Evolutionary conservation across 1,284 basidiomycete genomes (phyloP).

Genomic region (Ganoderma sinense): DNA sequence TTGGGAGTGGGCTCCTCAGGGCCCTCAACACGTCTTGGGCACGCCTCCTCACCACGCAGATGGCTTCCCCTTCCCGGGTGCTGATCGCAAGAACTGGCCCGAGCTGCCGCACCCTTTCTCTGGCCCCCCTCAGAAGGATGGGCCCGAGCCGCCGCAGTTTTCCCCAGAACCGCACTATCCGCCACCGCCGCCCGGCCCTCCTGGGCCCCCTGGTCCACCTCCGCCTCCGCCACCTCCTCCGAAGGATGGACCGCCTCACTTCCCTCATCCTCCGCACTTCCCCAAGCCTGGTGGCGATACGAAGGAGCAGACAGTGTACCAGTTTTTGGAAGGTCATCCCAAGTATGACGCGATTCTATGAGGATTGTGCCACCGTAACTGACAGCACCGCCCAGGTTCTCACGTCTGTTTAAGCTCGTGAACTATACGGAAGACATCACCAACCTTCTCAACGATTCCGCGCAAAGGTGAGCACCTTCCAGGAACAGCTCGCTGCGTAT

Average conservation of each 20-base stretch:
- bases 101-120: constrained; percentile 13
- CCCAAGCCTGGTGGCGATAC: constrained; percentile 18
- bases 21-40: constrained; percentile 16
- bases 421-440: constrained; percentile 52
- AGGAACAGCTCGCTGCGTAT: not conserved
- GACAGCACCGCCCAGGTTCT: constrained; percentile 40
- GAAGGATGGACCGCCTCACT: not conserved
- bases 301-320: constrained; percentile 49
- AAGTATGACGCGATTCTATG: constrained; percentile 35
- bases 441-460: constrained; percentile 50
- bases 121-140: constrained; percentile 17
- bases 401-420: constrained; percentile 51
- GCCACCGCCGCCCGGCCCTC: not conserved
- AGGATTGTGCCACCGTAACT: not conserved
- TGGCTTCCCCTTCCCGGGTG: not conserved
- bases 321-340: constrained; percentile 45
- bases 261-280: constrained; percentile 10
- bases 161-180: constrained; percentile 18
- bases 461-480: constrained; percentile 41
- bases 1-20: constrained; percentile 13
- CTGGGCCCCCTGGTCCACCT: constrained; percentile 17
- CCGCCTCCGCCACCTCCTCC: not conserved
- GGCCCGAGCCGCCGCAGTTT: constrained; percentile 16
- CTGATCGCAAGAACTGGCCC: not conserved
- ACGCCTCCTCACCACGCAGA: not conserved